Evolutionary conservation across 2,329 filamentous ascomycete species (phyloP).

Genomic region (Corniculantispora saksenae): DNA sequence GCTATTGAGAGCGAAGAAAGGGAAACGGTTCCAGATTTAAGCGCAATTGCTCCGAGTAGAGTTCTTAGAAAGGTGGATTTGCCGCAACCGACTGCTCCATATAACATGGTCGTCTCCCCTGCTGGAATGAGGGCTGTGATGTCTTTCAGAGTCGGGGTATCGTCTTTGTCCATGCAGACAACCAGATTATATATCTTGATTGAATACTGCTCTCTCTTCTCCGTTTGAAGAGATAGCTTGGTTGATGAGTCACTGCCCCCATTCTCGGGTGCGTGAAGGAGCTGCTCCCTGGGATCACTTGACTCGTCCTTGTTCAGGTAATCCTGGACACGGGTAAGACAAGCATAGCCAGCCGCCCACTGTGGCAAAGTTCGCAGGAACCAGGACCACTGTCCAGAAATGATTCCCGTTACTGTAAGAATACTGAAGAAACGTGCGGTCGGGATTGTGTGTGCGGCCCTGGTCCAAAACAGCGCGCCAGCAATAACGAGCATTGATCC

Average conservation of each 20-base stretch:
- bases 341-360: not conserved
- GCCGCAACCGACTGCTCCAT: not conserved
- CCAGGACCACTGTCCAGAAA: not conserved
- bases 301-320: not conserved
- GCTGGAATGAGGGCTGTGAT: not conserved
- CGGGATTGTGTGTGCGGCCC: not conserved
- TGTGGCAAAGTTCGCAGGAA: not conserved
- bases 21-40: not conserved
- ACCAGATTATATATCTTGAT: not conserved
- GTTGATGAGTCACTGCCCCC: no score
- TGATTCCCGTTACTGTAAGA: not conserved
- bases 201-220: not conserved
- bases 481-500: not conserved
- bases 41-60: not conserved
- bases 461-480: constrained; percentile 8
- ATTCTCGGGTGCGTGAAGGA: not conserved
- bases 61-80: constrained; percentile 1
- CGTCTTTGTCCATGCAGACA: not conserved
- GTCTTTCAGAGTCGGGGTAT: not conserved
- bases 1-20: constrained; percentile 9
- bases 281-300: not conserved
- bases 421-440: not conserved
- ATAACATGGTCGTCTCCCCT: not conserved
- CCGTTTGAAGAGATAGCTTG: not conserved
- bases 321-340: not conserved